phyloP scores from a whole-genome alignment of 2,329 filamentous ascomycete genomes.

The Aspergillus carbonarius region DNA sequence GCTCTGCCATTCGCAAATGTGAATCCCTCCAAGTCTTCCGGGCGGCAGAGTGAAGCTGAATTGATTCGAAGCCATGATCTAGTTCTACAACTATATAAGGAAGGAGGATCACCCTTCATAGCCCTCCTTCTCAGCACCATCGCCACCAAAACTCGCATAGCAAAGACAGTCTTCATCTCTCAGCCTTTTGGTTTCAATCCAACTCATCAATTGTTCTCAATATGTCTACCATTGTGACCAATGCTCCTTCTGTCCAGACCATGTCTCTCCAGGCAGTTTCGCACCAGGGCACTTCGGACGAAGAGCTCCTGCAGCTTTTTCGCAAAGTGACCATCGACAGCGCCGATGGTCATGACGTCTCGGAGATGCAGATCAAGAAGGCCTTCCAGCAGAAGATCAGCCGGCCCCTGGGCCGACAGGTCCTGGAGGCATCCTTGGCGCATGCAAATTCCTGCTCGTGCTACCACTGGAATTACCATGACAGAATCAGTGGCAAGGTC shows the following conservation, averaged over 20 bases:
- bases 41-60: background rate
- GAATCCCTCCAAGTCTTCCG: background rate
- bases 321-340: conserved; percentile 2
- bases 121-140: background rate
- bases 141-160: background rate
- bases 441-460: background rate
- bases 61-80: background rate
- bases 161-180: background rate
- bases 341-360: conserved; percentile 5
- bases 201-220: background rate
- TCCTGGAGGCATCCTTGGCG: conserved; percentile 3
- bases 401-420: conserved; percentile 4
- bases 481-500: conserved; percentile 2
- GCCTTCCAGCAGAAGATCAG: conserved; percentile 3
- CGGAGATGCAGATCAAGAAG: conserved; percentile 4
- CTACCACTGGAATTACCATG: conserved; percentile 7
- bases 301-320: conserved; percentile 1
- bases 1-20: background rate
- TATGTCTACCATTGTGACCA: conserved; percentile 3
- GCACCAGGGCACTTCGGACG: background rate
- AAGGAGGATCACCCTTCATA: background rate
- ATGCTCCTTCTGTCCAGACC: background rate
- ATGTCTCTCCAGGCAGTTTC: background rate
- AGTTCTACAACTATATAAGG: background rate
- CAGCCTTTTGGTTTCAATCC: background rate